Base-by-base conservation (phyloP, 2,329 filamentous ascomycete species). In the Zasmidium citrigriseum region DNA sequence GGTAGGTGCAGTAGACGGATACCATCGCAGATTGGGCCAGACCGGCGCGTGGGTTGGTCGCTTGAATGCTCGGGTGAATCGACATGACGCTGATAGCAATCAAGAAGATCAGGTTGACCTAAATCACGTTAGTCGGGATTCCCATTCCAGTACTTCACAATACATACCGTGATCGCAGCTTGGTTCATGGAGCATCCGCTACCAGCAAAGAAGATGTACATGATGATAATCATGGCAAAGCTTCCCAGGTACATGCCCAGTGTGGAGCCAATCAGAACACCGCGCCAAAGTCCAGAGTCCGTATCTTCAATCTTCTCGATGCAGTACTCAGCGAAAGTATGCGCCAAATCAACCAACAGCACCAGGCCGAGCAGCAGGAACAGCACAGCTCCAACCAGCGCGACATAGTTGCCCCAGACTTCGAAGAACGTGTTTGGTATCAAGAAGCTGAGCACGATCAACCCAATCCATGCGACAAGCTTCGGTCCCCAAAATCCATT, bases 401-500 rank as follows among this genome's bases (percentile, higher is more conserved):
- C 88, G 66, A 98, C 86, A 73, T 97, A 98, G 75, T 96, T 96
- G 63, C 95, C 95, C 88, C 92, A 99, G 64, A 96, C 86, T 70
- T 96, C 86, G 78, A 97, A 98, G 82, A 99, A 98, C 24, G 81
- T 82, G 72, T 99, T 93, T 16, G 95, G 95, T 57, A 99, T 97
- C 70, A 99, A 86, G 80, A 98, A 99, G 23, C 93, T 96, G 58
- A 96, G 73, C 59, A 97, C 90, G 60, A 98, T 87, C 66, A 98
- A 85, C 14, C 82, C 86, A 51, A 97, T 73, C 95, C 95, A 99
- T 53, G 87, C 86, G 60, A 97, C 85, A 58, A 99, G 83, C 79
- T 99, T 99, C 47, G 95, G 95, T 1, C 93, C 95, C 95, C 95
- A 99, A 77, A 91, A 99, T n/a, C 93, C 95, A 77, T 99, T 99